These are phyloP conservation scores for Lactifluus rugatus DNA, from an alignment of 768 basidiomycete genomes.

Conservation along the genomic window DNA sequence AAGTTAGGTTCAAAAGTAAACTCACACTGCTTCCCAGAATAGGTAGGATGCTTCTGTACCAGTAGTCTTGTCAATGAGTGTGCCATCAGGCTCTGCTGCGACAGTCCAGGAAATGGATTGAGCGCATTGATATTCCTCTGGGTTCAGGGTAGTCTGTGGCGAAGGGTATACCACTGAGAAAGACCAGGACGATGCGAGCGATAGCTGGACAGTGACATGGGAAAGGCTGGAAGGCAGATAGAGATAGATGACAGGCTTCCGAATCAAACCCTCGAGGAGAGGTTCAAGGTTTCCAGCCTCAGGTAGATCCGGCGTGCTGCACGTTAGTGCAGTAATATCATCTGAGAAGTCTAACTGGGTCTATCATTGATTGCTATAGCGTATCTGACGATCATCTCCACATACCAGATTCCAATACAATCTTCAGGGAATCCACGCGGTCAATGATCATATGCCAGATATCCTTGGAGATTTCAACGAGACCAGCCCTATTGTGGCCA, in stretches of 20 bases:
- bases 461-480: neutral
- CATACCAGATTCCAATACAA: neutral
- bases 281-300: no score
- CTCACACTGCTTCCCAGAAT: slow-evolving; percentile 11
- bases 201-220: slow-evolving; percentile 1
- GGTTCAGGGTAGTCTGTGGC: neutral
- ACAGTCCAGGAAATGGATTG: slow-evolving; percentile 5
- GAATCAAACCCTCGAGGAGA: no score
- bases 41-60: slow-evolving; percentile 9
- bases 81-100: slow-evolving; percentile 8
- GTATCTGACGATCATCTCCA: neutral
- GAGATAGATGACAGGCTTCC: slow-evolving; percentile 11
- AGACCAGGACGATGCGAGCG: neutral
- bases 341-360: neutral
- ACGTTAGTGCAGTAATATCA: no score
- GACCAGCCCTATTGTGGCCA: neutral
- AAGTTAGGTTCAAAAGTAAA: neutral
- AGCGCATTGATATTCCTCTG: neutral
- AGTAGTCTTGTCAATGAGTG: slow-evolving; percentile 1
- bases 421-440: neutral
- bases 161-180: slow-evolving; percentile 6
- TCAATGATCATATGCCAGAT: neutral
- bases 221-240: neutral
- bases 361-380: no score
- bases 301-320: no score